Conservation (phyloP, 192 early-diverging fungal genomes). For the Coemansia brasiliensis region DNA sequence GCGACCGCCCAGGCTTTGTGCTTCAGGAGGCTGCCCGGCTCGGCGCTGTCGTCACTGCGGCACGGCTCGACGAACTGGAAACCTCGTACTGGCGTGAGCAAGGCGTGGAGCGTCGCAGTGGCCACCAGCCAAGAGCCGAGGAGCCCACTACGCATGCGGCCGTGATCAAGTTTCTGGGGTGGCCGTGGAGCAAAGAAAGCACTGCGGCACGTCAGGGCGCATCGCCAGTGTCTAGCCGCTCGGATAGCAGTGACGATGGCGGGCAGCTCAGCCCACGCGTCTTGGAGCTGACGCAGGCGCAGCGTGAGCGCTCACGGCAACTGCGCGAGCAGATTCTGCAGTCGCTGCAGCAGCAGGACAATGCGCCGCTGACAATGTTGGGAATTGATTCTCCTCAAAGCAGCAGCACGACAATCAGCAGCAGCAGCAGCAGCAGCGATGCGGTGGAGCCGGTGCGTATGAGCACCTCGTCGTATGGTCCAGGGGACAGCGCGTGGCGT, state of each 20-base stretch:
- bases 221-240: background rate
- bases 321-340: constrained; percentile 48
- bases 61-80: constrained; percentile 70
- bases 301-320: constrained; percentile 25
- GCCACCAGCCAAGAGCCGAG: background rate
- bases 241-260: background rate
- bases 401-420: constrained; percentile 4
- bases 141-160: constrained; percentile 15
- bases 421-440: background rate
- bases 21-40: constrained; percentile 80
- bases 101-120: constrained; percentile 10
- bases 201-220: background rate
- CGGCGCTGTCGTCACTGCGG: constrained; percentile 63
- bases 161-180: constrained; percentile 38
- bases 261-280: constrained; percentile 25
- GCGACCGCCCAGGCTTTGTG: constrained; percentile 56
- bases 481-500: constrained; percentile 36
- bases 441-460: background rate
- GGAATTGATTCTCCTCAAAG: constrained; percentile 3
- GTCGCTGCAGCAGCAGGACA: constrained; percentile 34
- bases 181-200: constrained; percentile 45
- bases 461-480: background rate
- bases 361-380: constrained; percentile 22
- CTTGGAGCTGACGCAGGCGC: constrained; percentile 36
- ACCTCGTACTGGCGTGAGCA: constrained; percentile 33